phyloP scores from a whole-genome alignment of 2,329 filamentous ascomycete genomes.

The Colletotrichum nymphaeae region DNA sequence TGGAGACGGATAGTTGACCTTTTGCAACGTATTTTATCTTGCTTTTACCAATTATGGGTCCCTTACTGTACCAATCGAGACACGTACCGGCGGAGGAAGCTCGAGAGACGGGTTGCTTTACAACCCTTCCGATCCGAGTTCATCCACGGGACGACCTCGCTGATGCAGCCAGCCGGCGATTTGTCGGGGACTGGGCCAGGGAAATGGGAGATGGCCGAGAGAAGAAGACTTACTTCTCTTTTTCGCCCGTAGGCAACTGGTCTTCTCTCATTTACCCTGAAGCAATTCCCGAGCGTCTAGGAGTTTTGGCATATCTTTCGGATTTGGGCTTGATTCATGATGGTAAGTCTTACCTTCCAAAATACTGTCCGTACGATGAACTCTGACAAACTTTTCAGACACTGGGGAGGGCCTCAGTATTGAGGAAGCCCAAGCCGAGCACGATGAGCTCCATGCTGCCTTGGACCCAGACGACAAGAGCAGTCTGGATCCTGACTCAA shows the following conservation, averaged over 20 bases:
- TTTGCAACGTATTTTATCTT: no score
- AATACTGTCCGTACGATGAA: background rate
- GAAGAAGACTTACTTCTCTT: conserved; percentile 9
- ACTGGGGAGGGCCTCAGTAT: conserved; percentile 10
- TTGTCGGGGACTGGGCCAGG: conserved; percentile 5
- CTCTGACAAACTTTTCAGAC: background rate
- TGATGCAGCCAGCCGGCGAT: conserved; percentile 13
- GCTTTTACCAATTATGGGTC: no score
- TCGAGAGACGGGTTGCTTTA: conserved; percentile 17
- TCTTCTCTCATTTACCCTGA: conserved; percentile 25
- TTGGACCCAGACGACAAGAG: background rate
- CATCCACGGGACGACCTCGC: conserved; percentile 16
- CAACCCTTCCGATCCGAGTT: conserved; percentile 17
- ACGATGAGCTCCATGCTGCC: conserved; percentile 1
- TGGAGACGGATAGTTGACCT: no score
- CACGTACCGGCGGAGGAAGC: no score
- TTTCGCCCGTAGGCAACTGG: conserved; percentile 21
- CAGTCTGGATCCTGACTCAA: background rate
- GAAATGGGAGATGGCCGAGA: conserved; percentile 16
- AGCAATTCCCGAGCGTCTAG: conserved; percentile 11
- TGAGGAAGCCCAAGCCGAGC: conserved; percentile 20
- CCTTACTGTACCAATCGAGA: no score
- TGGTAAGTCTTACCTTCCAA: background rate
- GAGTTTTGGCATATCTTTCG: conserved; percentile 6
- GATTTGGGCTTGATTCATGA: conserved; percentile 29